Conservation (phyloP, 75 land plant genomes). For the Cryptomeria japonica region DNA sequence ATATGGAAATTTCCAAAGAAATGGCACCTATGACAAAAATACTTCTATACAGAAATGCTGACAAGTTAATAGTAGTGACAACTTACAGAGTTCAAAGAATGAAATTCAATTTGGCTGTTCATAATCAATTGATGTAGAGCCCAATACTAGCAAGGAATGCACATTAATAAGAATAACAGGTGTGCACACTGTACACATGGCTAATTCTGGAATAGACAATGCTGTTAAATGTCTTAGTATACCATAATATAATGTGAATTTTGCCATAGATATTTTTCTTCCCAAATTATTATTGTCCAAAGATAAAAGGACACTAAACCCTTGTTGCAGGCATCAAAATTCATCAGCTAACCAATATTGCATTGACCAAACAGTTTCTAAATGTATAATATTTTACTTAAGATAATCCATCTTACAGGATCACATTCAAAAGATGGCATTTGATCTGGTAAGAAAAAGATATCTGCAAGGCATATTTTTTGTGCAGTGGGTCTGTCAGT, state of each 20-base stretch:
- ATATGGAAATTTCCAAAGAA: too few species aligned
- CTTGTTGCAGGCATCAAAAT: neutral
- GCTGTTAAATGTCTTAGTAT: neutral
- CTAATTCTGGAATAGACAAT: neutral
- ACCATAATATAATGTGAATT: neutral
- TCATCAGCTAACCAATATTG: neutral
- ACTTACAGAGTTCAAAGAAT: neutral
- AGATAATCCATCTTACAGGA: neutral
- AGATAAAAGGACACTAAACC: neutral
- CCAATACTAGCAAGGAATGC: neutral
- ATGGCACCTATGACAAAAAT: too few species aligned
- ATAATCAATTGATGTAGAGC: neutral
- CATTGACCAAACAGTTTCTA: neutral
- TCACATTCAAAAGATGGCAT: neutral
- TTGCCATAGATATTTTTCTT: neutral
- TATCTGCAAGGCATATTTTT: neutral
- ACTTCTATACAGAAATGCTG: neutral
- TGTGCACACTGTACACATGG: neutral
- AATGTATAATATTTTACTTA: neutral
- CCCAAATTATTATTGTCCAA: neutral
- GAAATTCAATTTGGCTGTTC: neutral
- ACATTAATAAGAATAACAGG: neutral
- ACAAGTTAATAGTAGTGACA: neutral
- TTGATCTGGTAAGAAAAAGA: neutral
- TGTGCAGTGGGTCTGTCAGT: neutral